Percentiles rank a stretch among this genome's conserved stretches.
phyloP scores from a whole-genome alignment of 2,329 filamentous ascomycete species.

The Diplodia sapinea region DNA sequence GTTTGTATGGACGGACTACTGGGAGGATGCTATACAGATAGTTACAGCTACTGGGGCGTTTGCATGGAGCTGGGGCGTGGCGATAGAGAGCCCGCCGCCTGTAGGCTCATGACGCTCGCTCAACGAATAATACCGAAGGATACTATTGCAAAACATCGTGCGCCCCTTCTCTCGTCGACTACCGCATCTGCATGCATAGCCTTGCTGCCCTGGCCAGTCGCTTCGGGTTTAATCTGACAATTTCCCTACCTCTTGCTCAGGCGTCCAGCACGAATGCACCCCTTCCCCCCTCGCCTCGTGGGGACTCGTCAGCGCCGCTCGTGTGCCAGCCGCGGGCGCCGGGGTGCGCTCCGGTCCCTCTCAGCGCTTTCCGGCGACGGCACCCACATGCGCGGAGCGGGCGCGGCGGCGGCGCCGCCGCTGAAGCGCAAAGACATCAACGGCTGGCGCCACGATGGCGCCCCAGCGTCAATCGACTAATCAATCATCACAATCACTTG shows the following conservation, averaged over 20 bases:
- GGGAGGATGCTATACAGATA: conserved; percentile 25
- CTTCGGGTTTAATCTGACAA: conserved; percentile 27
- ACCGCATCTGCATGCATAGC: neutral
- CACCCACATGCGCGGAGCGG: conserved; percentile 26
- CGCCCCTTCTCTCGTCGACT: neutral
- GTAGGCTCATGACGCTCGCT: conserved; percentile 28
- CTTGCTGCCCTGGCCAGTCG: conserved; percentile 3
- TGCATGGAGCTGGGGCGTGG: conserved; percentile 19
- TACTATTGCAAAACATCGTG: neutral
- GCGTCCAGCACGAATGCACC: conserved; percentile 18
- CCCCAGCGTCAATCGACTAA: conserved; percentile 25
- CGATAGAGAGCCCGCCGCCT: conserved; percentile 24
- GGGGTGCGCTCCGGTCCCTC: conserved; percentile 10
- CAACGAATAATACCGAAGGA: conserved; percentile 27
- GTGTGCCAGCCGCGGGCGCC: conserved; percentile 18
- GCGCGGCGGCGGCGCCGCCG: conserved; percentile 21
- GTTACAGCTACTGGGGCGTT: conserved; percentile 25
- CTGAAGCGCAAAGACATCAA: conserved; percentile 24
- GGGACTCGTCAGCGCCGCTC: conserved; percentile 13
- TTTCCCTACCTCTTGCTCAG: conserved; percentile 16
- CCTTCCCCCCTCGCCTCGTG: conserved; percentile 19
- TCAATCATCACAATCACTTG: conserved; percentile 27
- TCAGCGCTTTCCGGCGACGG: conserved; percentile 17
- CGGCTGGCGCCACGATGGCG: conserved; percentile 27
- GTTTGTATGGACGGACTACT: conserved; percentile 24